phyloP scores from a whole-genome alignment of 106 monocot species.

The Phalaenopsis aphrodite region DNA sequence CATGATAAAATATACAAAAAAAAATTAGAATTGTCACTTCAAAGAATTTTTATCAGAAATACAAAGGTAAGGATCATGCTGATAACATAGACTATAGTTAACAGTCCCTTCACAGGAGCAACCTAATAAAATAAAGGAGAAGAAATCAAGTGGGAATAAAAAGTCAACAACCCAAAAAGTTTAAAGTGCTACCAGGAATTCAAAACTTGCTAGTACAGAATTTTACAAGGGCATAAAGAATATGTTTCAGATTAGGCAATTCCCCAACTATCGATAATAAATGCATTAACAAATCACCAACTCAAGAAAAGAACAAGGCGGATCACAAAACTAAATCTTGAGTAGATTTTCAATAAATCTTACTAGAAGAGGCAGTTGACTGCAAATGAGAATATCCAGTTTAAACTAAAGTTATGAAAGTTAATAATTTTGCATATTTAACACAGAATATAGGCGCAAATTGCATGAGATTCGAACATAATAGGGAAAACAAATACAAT shows the following conservation, averaged over 20 bases:
- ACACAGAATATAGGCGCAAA: not conserved
- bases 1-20: slow-evolving; percentile 14
- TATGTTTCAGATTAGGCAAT: too few species aligned
- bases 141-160: not conserved
- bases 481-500: not conserved
- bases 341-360: too few species aligned
- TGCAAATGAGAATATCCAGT: not conserved
- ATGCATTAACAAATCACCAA: too few species aligned
- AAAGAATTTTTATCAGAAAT: not conserved
- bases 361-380: not conserved
- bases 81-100: too few species aligned
- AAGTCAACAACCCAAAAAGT: not conserved
- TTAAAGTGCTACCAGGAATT: not conserved
- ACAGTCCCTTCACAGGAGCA: not conserved
- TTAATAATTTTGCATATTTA: not conserved
- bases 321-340: too few species aligned
- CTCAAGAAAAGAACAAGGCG: too few species aligned
- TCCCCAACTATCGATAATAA: too few species aligned
- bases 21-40: not conserved
- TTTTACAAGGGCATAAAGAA: too few species aligned
- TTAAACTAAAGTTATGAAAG: slow-evolving; percentile 1
- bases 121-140: not conserved
- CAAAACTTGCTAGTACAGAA: too few species aligned
- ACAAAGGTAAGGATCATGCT: not conserved
- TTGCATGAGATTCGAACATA: not conserved